A percentile compares a stretch with the other conserved stretches of the same genome.
Evolutionary conservation across 177 flowering plant species (phyloP).

Genomic region (Vitis hybrid): DNA sequence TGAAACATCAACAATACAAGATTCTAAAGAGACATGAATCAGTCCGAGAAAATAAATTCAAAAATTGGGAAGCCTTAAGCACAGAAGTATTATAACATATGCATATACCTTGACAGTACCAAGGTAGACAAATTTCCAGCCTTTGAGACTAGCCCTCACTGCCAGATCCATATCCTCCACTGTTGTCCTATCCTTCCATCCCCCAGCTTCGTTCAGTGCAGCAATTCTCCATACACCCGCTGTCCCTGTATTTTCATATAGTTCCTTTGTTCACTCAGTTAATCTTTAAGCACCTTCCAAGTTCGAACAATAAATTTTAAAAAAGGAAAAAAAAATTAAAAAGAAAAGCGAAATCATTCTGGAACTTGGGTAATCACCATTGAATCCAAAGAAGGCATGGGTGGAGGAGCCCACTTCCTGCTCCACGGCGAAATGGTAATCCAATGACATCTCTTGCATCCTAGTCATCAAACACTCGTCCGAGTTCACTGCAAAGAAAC

Average conservation of each 20-base stretch:
- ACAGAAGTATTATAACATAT: neutral
- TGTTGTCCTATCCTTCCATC: conserved; percentile 92
- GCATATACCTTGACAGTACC: conserved; percentile 49
- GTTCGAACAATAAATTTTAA: no score
- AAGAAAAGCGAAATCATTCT: no score
- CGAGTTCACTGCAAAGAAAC: conserved; percentile 54
- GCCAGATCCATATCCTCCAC: conserved; percentile 96
- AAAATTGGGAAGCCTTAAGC: neutral
- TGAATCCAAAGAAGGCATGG: conserved; percentile 76
- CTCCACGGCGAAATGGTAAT: conserved; percentile 80
- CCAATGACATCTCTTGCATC: conserved; percentile 83
- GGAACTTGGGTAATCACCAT: conserved; percentile 35
- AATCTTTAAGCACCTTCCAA: no score
- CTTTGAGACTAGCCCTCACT: conserved; percentile 87
- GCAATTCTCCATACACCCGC: conserved; percentile 94
- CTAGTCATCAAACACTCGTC: conserved; percentile 84
- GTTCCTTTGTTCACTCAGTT: neutral
- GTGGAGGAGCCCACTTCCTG: conserved; percentile 87
- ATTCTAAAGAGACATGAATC: neutral
- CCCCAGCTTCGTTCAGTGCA: conserved; percentile 82
- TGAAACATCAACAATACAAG: neutral
- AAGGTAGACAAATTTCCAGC: conserved; percentile 84
- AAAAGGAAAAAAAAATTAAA: neutral
- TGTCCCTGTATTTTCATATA: conserved; percentile 46
- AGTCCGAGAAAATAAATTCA: neutral